Evolutionary conservation across 345 rosid genomes (phyloP).

Genomic region (thale cress (Arabidopsis thaliana)): TAIR10.1 NC_003070.9:28723501-28724000

Average conservation of each 20-base stretch:
- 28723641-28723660: background rate
- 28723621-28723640: conserved; percentile 11
- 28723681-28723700: conserved; percentile 85
- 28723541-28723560: conserved; percentile 94
- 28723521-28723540: conserved; percentile 84
- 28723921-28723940: conserved; percentile 96
- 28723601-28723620: conserved; percentile 74
- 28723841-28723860: background rate
- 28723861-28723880: background rate
- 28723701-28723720: conserved; percentile 96
- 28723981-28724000: conserved; percentile 29
- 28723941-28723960: conserved; percentile 95
- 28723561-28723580: conserved; percentile 93
- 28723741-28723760: conserved; percentile 97
- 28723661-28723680: conserved; percentile 19
- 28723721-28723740: conserved; percentile 99
- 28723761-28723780: conserved; percentile 92
- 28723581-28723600: conserved; percentile 89
- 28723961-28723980: conserved; percentile 53
- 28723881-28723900: background rate
- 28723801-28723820: conserved; percentile 33
- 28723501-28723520: conserved; percentile 98
- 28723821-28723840: background rate
- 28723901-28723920: conserved; percentile 84
- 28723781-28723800: conserved; percentile 81